phyloP scores from a whole-genome alignment of 768 basidiomycete genomes.

The Leucocoprinus leucothites region DNA sequence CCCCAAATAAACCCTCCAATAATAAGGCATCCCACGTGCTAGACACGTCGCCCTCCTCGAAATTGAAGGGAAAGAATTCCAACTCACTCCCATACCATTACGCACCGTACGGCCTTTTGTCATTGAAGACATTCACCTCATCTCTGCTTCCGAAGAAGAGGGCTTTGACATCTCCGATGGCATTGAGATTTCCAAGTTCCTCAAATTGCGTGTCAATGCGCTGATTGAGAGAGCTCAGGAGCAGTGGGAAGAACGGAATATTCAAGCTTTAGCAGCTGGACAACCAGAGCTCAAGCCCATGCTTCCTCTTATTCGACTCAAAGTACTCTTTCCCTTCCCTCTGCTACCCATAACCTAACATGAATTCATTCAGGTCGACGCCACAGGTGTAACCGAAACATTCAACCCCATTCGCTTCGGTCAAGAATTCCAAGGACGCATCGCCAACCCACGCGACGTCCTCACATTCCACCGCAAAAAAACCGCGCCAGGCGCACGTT shows the following conservation, averaged over 20 bases:
- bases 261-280: conserved; percentile 54
- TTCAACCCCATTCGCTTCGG: conserved; percentile 97
- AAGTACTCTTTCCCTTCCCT: conserved; percentile 39
- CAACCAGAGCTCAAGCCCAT: conserved; percentile 63
- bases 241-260: conserved; percentile 76
- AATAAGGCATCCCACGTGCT: background rate
- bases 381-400: conserved; percentile 85
- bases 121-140: conserved; percentile 73
- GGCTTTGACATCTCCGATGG: conserved; percentile 76
- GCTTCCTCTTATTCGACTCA: conserved; percentile 86
- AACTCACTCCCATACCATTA: conserved; percentile 81
- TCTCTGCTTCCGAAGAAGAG: conserved; percentile 76
- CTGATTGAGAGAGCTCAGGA: conserved; percentile 77
- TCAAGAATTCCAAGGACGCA: conserved; percentile 85
- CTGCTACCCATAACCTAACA: background rate
- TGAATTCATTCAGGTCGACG: conserved; percentile 66
- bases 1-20: background rate
- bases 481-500: conserved; percentile 32
- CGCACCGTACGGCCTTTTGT: conserved; percentile 95
- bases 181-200: conserved; percentile 77
- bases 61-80: conserved; percentile 85
- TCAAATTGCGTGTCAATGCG: conserved; percentile 74
- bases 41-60: conserved; percentile 91
- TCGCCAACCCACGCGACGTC: conserved; percentile 94
- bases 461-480: conserved; percentile 89